Evolutionary conservation across 805 yeast genomes (phyloP), one percentile per base, ranked within the genome.

Genomic region (Spathaspora girioi): DNA sequence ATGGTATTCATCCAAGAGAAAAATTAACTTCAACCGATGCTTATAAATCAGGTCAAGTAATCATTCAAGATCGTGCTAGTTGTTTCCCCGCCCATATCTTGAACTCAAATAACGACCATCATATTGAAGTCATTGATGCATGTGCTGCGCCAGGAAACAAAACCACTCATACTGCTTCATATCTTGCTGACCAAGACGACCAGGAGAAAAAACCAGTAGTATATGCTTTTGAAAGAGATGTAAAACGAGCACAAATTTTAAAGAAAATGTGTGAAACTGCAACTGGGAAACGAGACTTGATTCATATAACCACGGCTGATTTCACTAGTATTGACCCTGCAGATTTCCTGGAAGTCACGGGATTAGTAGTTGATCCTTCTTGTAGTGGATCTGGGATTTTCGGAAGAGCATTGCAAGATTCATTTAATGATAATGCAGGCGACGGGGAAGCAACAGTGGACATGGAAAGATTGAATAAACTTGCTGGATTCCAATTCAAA

Each of bases 81-180:
- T 94, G 99, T 66, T 91, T 94, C 63, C 99, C 99, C 0, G 97
- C 96, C 0, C 83, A 82, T 54, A 91, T 94, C 26, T 69, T 94
- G 46, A 75, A 81, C 54, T 53, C 58, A 40, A 71, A 69, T 49
- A 50, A 64, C 0, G 74, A 80, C 3, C 47, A 49, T 1, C 86
- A 84, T 44, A 85, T 80, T 52, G 68, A 75, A 20, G 82, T 91
- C 10, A 87, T 94, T 44, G 99, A 94, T 69, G 87, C 97, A 1
- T 92, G 97, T 70, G 92, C 98, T 2, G 99, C 99, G 0, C 99
- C 99, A 4, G 99, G 99, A 5, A 94, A 94, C 68, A 96, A 94
- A 66, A 94, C 99, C 0, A 89, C 97, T 0, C 98, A 93, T 69
- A 71, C 86, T 19, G 97, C 97, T 0, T 82, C 94, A 0, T 73